Percentiles rank a stretch among this genome's conserved stretches.
Evolutionary conservation across 495 filamentous ascomycete species (phyloP).

Genomic region (Aspergillus carlsbadensis): DNA sequence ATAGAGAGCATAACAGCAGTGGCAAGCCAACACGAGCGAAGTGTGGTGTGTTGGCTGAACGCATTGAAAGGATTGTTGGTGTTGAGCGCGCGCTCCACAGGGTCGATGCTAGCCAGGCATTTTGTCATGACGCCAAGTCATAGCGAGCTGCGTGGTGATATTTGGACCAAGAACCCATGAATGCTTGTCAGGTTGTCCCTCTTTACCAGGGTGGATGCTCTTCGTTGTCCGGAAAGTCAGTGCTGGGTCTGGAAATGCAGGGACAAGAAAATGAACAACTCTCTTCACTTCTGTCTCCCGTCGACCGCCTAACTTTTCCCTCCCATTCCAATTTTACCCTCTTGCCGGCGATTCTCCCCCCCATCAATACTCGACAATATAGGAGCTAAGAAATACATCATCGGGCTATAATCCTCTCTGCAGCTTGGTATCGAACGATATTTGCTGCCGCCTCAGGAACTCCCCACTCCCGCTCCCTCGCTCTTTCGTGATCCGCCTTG

Average conservation of each 20-base stretch:
- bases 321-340: slow-evolving; percentile 4
- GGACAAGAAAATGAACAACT: slow-evolving; percentile 2
- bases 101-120: too few species aligned
- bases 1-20: too few species aligned
- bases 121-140: too few species aligned
- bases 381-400: neutral
- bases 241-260: neutral
- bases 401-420: neutral
- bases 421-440: neutral
- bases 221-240: neutral
- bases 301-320: slow-evolving; percentile 12
- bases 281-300: neutral
- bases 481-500: slow-evolving; percentile 4
- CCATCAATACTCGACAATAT: neutral
- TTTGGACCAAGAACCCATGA: neutral
- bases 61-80: too few species aligned
- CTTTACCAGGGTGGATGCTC: neutral
- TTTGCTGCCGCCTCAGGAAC: slow-evolving; percentile 2
- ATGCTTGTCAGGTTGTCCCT: neutral
- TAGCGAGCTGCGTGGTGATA: too few species aligned
- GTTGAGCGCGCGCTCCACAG: too few species aligned
- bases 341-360: neutral
- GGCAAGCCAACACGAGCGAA: too few species aligned
- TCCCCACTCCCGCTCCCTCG: slow-evolving; percentile 11
- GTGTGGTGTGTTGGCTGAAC: too few species aligned